Percentiles rank a stretch among this genome's conserved stretches.
Evolutionary conservation across 2,329 filamentous ascomycete genomes (phyloP).

Genomic region (Fusarium temperatum): DNA sequence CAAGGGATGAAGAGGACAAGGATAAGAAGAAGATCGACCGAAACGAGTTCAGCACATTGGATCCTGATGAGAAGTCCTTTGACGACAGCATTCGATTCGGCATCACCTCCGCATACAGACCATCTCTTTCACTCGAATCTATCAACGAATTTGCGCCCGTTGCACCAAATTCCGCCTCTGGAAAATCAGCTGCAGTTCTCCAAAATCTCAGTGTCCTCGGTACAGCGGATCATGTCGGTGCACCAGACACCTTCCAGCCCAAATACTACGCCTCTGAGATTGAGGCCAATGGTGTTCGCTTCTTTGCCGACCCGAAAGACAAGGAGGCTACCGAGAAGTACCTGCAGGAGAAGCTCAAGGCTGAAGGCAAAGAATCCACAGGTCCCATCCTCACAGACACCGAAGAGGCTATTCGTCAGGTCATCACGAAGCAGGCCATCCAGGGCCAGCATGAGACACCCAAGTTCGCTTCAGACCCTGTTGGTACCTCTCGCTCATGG

Average conservation of each 20-base stretch:
- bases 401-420: constrained; percentile 47
- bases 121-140: constrained; percentile 46
- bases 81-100: constrained; percentile 50
- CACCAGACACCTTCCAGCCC: constrained; percentile 44
- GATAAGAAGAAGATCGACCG: constrained; percentile 39
- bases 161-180: constrained; percentile 39
- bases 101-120: constrained; percentile 43
- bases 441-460: constrained; percentile 51
- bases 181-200: constrained; percentile 47
- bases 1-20: constrained; percentile 38
- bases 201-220: constrained; percentile 49
- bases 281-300: constrained; percentile 38
- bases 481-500: constrained; percentile 48
- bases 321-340: constrained; percentile 45
- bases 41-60: constrained; percentile 42
- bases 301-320: constrained; percentile 39
- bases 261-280: constrained; percentile 46
- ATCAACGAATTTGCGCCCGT: constrained; percentile 46
- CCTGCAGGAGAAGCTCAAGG: constrained; percentile 40
- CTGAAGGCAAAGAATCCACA: constrained; percentile 30
- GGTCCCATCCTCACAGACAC: constrained; percentile 45
- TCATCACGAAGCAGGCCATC: constrained; percentile 47
- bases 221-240: constrained; percentile 47
- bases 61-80: constrained; percentile 48
- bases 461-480: constrained; percentile 46